Conservation (phyloP, 331 rosid genomes). For the Cydonia oblonga region DNA sequence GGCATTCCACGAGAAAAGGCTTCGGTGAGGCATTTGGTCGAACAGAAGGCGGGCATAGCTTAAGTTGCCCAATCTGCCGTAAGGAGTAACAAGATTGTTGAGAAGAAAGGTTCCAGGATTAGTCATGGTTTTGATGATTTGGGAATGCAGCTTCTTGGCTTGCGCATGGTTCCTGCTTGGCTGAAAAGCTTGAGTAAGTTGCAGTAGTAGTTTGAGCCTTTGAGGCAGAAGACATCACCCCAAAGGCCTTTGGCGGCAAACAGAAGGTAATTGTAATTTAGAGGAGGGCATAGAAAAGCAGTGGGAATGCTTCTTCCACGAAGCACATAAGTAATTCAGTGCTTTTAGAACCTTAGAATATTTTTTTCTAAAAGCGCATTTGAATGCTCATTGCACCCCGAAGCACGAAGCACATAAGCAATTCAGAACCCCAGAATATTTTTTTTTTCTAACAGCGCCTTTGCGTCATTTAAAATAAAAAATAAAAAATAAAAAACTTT, state of each 20-base stretch:
- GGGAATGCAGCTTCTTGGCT: conserved; percentile 51
- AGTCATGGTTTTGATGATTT: conserved; percentile 29
- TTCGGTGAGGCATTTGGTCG: conserved; percentile 45
- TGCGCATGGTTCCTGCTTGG: conserved; percentile 26
- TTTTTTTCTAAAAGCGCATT: too few species aligned
- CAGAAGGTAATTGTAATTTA: background rate
- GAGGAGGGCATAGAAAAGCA: too few species aligned
- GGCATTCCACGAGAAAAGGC: conserved; percentile 56
- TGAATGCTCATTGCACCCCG: too few species aligned
- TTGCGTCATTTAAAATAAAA: too few species aligned
- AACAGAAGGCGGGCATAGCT: conserved; percentile 46
- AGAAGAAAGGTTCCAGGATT: conserved; percentile 47
- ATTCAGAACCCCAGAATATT: too few species aligned
- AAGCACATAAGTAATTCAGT: too few species aligned
- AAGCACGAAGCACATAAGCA: too few species aligned
- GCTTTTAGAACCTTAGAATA: too few species aligned
- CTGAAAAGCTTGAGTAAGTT: conserved; percentile 40
- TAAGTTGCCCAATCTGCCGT: conserved; percentile 35
- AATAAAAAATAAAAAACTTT: too few species aligned
- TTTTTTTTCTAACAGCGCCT: too few species aligned
- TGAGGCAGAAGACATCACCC: conserved; percentile 29
- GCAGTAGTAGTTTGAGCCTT: conserved; percentile 42
- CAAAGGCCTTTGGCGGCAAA: conserved; percentile 6
- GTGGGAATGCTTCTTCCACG: too few species aligned
- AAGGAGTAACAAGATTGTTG: conserved; percentile 37